Conservation (phyloP, 75 land plant species). For the Selaginella tamariscina region DNA sequence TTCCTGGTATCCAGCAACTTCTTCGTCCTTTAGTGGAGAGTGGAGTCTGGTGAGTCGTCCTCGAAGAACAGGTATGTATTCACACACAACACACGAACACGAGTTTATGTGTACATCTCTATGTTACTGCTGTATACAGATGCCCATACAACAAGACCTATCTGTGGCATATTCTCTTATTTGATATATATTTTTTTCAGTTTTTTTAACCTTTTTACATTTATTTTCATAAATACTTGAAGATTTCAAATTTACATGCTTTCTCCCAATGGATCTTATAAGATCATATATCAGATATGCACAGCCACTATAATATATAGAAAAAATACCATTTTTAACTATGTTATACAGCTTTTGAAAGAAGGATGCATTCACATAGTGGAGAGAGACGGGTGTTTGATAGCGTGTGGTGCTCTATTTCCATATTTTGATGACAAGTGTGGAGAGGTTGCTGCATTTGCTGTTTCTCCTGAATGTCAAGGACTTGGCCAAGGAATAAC, state of each 20-base stretch:
- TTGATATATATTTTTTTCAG: background rate
- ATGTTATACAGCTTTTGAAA: constrained; percentile 49
- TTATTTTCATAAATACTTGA: background rate
- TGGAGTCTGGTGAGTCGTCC: background rate
- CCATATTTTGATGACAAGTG: constrained; percentile 59
- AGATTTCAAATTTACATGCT: background rate
- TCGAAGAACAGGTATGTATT: background rate
- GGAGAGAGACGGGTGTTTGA: constrained; percentile 90
- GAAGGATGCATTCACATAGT: constrained; percentile 57
- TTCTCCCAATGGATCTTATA: no score
- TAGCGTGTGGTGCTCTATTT: constrained; percentile 83
- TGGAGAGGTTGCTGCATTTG: constrained; percentile 90
- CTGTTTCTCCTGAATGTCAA: constrained; percentile 85
- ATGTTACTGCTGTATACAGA: background rate
- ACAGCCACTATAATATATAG: no score
- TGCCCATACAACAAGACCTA: background rate
- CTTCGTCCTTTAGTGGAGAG: background rate
- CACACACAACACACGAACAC: no score
- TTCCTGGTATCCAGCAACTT: constrained; percentile 3
- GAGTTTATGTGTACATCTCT: no score
- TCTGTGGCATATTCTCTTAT: background rate
- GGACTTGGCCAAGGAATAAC: constrained; percentile 95
- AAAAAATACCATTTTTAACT: no score
- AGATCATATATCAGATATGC: no score
- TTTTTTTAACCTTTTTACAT: background rate